Base-by-base conservation (phyloP, 176 grass and related monocot genomes). In the Cocos nucifera region DNA sequence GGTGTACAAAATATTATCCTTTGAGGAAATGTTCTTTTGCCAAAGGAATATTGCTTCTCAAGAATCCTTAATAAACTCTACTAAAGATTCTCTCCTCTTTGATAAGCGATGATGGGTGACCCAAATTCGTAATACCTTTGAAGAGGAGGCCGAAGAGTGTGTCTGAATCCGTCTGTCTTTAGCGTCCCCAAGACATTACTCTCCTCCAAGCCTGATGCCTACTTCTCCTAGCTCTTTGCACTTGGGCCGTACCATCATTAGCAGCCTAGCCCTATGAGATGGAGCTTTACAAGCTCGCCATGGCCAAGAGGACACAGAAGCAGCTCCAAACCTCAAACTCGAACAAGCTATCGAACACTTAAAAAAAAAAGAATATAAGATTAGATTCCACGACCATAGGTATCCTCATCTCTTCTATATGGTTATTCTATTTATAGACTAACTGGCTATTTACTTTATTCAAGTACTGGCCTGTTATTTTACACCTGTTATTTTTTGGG, bases 251-350 rank as follows among this genome's bases (percentile, higher is more conserved):
- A 73, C 51, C 59, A 73, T 19, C 70, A 63, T 18, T 63, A 28
- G 27, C 12, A 54, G 12, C 7, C 27, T 49, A 63, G 26, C 51
- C 63, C 59, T 55, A 55, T 59, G 58, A 73, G 51, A 73, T 56
- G 70, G 70, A 63, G 59, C 59, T 30, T 15, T 55, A 73, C 70
- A 73, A 73, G 59, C 59, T 73, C 70, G 59, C 70, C 24, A 56
- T 19, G 3, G 27, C 53, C 27, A 68, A 57, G n/a, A 17, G 65
- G 4, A 68, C 10, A 12, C 65, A 68, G 19, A 68, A 35, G 23
- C 52, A 23, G 4, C 65, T 68, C 49, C 63, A 12, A 8, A 26
- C 9, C 3, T 18, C 27, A 39, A 17, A 4, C 25, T 68, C 18
- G 17, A 44, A 0, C 14, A 56, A 3, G 9, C 55, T 6, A 53